phyloP scores from a whole-genome alignment of 2,329 filamentous ascomycete genomes.

The Ceratocystiopsis brevicomis region DNA sequence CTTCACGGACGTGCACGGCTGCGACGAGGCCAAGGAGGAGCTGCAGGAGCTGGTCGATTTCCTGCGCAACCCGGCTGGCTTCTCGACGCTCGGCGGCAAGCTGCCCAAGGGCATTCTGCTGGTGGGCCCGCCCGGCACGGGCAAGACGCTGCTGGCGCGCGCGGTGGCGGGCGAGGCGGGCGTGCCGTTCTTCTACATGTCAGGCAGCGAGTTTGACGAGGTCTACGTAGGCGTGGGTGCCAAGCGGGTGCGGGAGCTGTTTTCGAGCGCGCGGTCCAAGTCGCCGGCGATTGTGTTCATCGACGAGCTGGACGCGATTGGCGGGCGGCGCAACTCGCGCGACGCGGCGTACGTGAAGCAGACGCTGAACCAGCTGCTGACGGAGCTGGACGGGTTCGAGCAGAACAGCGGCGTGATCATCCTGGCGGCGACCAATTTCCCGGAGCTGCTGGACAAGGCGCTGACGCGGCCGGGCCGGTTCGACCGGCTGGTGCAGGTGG shows the following conservation, averaged over 20 bases:
- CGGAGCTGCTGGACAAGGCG: slow-evolving; percentile 83
- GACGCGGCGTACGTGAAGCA: slow-evolving; percentile 94
- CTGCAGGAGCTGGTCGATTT: slow-evolving; percentile 95
- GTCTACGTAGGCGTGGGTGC: slow-evolving; percentile 75
- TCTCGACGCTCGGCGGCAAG: slow-evolving; percentile 86
- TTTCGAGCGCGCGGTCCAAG: slow-evolving; percentile 17
- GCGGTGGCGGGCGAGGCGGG: slow-evolving; percentile 93
- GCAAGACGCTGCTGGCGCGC: slow-evolving; percentile 87
- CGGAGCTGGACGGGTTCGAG: slow-evolving; percentile 91
- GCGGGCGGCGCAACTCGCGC: slow-evolving; percentile 77
- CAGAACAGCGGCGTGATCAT: slow-evolving; percentile 91
- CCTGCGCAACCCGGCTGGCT: slow-evolving; percentile 78
- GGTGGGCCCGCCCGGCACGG: slow-evolving; percentile 88
- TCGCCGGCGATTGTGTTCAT: slow-evolving; percentile 53
- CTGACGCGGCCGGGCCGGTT: slow-evolving; percentile 88
- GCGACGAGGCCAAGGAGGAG: slow-evolving; percentile 95
- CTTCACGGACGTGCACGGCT: slow-evolving; percentile 89
- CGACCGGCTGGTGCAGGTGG: slow-evolving; percentile 77
- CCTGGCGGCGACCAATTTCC: slow-evolving; percentile 90
- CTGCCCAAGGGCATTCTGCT: slow-evolving; percentile 91
- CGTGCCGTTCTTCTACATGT: slow-evolving; percentile 99
- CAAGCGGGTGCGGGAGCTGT: slow-evolving; percentile 59
- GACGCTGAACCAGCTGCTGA: slow-evolving; percentile 90
- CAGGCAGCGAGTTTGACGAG: slow-evolving; percentile 94
- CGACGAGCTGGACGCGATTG: slow-evolving; percentile 82